Percentiles rank a stretch among this genome's conserved stretches.
Evolutionary conservation across 805 yeast genomes (phyloP).

Genomic region (Myxozyma lipomycoides): DNA sequence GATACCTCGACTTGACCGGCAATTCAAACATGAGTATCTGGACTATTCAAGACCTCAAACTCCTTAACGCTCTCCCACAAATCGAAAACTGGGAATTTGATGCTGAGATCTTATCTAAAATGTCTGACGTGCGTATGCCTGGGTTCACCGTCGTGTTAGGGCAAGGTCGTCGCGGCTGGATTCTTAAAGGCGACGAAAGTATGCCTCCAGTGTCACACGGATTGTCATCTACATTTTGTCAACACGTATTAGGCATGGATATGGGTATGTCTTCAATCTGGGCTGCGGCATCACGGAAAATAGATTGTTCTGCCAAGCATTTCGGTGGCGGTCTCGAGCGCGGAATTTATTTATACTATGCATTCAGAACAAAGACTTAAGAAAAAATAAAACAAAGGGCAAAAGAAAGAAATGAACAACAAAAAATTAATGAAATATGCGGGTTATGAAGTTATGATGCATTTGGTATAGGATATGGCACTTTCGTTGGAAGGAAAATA

Average conservation of each 20-base stretch:
- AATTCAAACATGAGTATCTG: slow-evolving; percentile 57
- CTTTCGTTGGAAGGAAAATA: too few species aligned
- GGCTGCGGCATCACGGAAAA: slow-evolving; percentile 37
- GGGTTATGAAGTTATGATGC: too few species aligned
- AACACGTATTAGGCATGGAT: slow-evolving; percentile 31
- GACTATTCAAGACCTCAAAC: slow-evolving; percentile 49
- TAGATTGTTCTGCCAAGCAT: slow-evolving; percentile 37
- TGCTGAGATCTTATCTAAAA: slow-evolving; percentile 30
- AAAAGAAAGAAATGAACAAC: not conserved
- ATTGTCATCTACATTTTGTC: slow-evolving; percentile 19
- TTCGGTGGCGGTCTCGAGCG: slow-evolving; percentile 34
- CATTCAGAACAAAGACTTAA: slow-evolving; percentile 25
- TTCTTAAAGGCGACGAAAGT: slow-evolving; percentile 40
- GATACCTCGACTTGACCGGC: slow-evolving; percentile 63
- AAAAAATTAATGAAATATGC: too few species aligned
- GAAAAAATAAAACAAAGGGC: too few species aligned
- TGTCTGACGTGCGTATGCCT: slow-evolving; percentile 34
- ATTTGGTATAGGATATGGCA: too few species aligned
- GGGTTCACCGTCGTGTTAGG: slow-evolving; percentile 41
- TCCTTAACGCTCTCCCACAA: slow-evolving; percentile 46
- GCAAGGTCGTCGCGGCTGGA: slow-evolving; percentile 80
- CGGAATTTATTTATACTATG: slow-evolving; percentile 38
- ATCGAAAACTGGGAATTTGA: slow-evolving; percentile 61
- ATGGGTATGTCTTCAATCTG: slow-evolving; percentile 32
- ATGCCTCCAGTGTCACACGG: slow-evolving; percentile 5